These are phyloP conservation scores for Ustulina deusta DNA, from an alignment of 2,329 filamentous ascomycete genomes.

Conservation along the genomic window DNA sequence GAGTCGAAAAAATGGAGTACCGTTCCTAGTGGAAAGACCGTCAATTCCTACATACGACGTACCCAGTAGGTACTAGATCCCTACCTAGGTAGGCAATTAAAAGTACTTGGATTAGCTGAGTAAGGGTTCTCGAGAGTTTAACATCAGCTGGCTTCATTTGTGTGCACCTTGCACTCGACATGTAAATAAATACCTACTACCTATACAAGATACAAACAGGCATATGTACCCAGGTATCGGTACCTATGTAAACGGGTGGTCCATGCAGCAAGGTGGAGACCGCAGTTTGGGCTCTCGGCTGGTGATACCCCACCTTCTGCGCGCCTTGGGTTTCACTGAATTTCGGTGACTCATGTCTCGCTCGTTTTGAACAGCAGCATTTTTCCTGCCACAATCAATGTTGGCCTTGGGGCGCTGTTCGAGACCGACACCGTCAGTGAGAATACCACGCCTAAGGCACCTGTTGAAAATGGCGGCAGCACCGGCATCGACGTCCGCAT, in stretches of 20 bases:
- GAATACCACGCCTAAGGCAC: conserved; percentile 11
- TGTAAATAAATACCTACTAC: background rate
- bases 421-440: conserved; percentile 14
- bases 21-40: background rate
- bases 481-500: conserved; percentile 38
- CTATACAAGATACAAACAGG: background rate
- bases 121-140: too few species aligned
- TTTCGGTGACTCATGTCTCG: conserved; percentile 30
- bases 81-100: too few species aligned
- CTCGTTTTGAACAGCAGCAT: conserved; percentile 12
- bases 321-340: conserved; percentile 11
- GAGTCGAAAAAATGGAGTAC: background rate
- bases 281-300: background rate
- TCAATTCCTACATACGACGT: too few species aligned
- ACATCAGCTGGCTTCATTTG: background rate
- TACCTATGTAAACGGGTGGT: conserved; percentile 6
- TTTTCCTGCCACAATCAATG: conserved; percentile 33
- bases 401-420: conserved; percentile 25
- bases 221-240: too few species aligned
- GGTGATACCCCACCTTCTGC: conserved; percentile 21
- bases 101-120: too few species aligned
- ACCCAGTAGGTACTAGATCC: too few species aligned
- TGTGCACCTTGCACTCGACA: too few species aligned
- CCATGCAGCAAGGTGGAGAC: conserved; percentile 3
- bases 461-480: conserved; percentile 38